Base-by-base conservation (phyloP, 257 asterid species). In the Solanum arcanum region DNA sequence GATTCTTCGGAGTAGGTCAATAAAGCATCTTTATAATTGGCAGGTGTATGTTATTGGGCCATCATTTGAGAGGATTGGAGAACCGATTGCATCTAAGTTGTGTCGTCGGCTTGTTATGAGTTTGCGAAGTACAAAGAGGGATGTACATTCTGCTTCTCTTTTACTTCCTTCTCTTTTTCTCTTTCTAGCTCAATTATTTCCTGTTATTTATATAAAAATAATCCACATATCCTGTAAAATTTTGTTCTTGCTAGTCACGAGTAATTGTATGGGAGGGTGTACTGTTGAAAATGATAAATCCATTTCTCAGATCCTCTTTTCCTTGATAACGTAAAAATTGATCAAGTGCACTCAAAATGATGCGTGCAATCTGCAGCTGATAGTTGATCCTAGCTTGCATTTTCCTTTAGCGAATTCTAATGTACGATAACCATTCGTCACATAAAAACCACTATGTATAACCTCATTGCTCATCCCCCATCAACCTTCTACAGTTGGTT, bases 11-110 rank as follows among this genome's bases (percentile, higher is more conserved):
- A 80, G 68, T 47, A 29, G 6, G 68, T 47, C 16, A 47, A 80
- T 80, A 80, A 80, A 80, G 39, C 68, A 47, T 59, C 59, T n/a
- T 86, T 56, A 68, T 87, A 39, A 68, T 49, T 87, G 64, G 74
- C 96, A 97, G 99, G 99, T 97, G 99, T 90, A 96, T 97, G 99
- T 85, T 97, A 91, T 87, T 97, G 83, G 99, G 99, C 46, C 99
- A 97, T 92, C 99, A 97, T 89, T 91, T 97, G 87, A 90, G 99
- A 91, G 97, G 98, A 66, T 90, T 97, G 98, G 99, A 97, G 94
- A 97, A 95, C 92, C 93, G 98, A 90, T 90, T 97, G 90, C 98
- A 95, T 91, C 92, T 97, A 60, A 95, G 94, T 87, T 97, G 99
- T 89, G 98, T 89, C 42, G 98, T 97, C 74, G 99, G 99, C 87